Base-by-base conservation (phyloP, 345 rosid species). In the Sisymbrium altissimum region DNA sequence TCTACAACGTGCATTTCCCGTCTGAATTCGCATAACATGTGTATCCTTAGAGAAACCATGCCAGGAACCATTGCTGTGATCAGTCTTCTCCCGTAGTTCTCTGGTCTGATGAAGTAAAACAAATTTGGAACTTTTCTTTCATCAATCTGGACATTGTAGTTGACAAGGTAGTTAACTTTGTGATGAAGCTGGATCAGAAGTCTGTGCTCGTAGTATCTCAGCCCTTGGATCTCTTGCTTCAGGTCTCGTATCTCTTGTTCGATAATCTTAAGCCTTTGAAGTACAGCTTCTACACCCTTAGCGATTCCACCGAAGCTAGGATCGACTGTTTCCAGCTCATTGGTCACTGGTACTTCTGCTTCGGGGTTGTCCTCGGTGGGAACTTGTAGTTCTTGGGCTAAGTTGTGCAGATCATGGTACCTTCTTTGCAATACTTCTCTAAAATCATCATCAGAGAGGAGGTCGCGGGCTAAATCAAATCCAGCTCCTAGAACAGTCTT, bases 141-240 rank as follows among this genome's bases (percentile, higher is more conserved):
- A 72, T 95, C 97, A 69, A 87, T 76, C 73, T 88, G 93, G 61
- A 90, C 81, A 57, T 87, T 95, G 78, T 86, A 95, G 85, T 88
- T 92, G 71, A 92, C 89, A 11, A 92, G 91, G 85, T 92, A 90
- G 80, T 92, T 78, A 74, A 95, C 87, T 83, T 90, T 95, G 67
- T 86, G 96, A 54, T 95, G 92, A 80, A 95, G 98, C 85, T 90
- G 89, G 29, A 87, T 80, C 39, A 95, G 86, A 62, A 95, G 91
- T 36, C 90, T 83, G 81, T 92, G 97, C 72, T 95, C 97, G 38
- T 88, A 90, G 78, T 90, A 90, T 78, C 94, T 85, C 70, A 95
- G 75, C 48, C 99, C 98, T 78, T 95, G 99, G 73, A 92, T 92
- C 87, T 95, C 98, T 68, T 90, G 96, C 83, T 92, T 95, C 80